Evolutionary conservation across 1,284 basidiomycete genomes (phyloP).

Genomic region (Puccinia coronata): DNA sequence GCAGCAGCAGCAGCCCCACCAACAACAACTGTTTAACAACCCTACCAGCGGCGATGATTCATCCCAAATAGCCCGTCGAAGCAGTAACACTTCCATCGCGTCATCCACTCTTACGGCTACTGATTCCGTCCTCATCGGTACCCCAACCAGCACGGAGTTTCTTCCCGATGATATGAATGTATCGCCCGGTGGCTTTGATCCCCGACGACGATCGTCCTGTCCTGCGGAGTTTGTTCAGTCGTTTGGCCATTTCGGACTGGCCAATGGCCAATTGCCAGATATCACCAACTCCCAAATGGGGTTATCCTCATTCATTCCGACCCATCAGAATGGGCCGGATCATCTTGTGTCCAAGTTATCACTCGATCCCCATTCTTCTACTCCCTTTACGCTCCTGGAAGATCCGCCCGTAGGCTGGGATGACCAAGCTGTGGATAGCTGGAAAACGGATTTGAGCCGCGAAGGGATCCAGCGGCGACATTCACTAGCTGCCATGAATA

Average conservation of each 20-base stretch:
- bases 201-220: slow-evolving; percentile 50
- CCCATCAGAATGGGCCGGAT: neutral
- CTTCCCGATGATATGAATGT: neutral
- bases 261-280: slow-evolving; percentile 27
- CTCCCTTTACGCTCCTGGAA: slow-evolving; percentile 6
- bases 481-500: slow-evolving; percentile 20
- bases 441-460: neutral
- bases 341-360: neutral
- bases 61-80: slow-evolving; percentile 4
- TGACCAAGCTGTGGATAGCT: neutral
- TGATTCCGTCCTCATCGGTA: slow-evolving; percentile 18
- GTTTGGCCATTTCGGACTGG: slow-evolving; percentile 49
- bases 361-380: neutral
- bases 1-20: slow-evolving; percentile 4
- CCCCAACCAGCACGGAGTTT: slow-evolving; percentile 33
- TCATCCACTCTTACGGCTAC: slow-evolving; percentile 31
- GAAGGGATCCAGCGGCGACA: slow-evolving; percentile 42
- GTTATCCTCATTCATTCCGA: neutral
- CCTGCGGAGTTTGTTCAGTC: slow-evolving; percentile 50
- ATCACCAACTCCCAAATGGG: slow-evolving; percentile 4
- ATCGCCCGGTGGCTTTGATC: slow-evolving; percentile 35
- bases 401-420: slow-evolving; percentile 12
- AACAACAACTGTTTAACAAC: neutral
- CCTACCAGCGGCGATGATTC: neutral
- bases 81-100: slow-evolving; percentile 15